Conservation (phyloP, 2,329 filamentous ascomycete genomes). For the Xylariaceae sp. region DNA sequence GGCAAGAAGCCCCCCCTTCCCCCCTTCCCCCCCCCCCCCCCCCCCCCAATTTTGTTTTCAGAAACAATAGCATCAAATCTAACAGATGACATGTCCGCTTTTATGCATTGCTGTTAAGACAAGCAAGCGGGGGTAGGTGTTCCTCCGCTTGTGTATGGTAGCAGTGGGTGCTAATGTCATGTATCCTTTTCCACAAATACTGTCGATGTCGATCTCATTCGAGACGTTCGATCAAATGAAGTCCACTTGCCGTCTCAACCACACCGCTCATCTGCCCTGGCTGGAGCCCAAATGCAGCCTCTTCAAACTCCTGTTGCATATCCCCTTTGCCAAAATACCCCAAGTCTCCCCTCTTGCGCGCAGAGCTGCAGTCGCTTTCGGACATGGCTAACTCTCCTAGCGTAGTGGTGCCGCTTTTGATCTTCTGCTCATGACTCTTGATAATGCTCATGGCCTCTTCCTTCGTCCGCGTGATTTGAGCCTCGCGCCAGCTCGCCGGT, state of each 20-base stretch:
- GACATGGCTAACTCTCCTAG: slow-evolving; percentile 85
- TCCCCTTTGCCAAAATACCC: slow-evolving; percentile 94
- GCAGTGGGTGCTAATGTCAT: neutral
- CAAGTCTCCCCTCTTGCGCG: slow-evolving; percentile 90
- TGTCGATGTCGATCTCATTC: slow-evolving; percentile 35
- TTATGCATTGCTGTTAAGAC: neutral
- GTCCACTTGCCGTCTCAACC: slow-evolving; percentile 89
- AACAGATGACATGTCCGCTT: neutral
- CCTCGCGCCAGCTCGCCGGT: slow-evolving; percentile 91
- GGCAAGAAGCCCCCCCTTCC: neutral
- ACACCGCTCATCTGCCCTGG: slow-evolving; percentile 85
- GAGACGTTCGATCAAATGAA: slow-evolving; percentile 86
- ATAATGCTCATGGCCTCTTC: slow-evolving; percentile 85
- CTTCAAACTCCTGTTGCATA: slow-evolving; percentile 99
- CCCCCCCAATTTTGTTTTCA: no score
- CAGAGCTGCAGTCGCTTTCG: slow-evolving; percentile 95
- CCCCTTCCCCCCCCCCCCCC: no score
- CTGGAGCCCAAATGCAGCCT: slow-evolving; percentile 89
- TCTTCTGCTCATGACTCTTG: slow-evolving; percentile 74
- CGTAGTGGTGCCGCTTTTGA: slow-evolving; percentile 70
- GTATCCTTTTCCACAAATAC: neutral
- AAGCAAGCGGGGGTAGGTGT: neutral
- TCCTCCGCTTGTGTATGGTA: neutral
- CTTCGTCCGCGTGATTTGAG: slow-evolving; percentile 85
- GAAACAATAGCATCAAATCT: neutral